Base-by-base conservation (phyloP, 495 filamentous ascomycete species). In the Cercophora sp. region DNA sequence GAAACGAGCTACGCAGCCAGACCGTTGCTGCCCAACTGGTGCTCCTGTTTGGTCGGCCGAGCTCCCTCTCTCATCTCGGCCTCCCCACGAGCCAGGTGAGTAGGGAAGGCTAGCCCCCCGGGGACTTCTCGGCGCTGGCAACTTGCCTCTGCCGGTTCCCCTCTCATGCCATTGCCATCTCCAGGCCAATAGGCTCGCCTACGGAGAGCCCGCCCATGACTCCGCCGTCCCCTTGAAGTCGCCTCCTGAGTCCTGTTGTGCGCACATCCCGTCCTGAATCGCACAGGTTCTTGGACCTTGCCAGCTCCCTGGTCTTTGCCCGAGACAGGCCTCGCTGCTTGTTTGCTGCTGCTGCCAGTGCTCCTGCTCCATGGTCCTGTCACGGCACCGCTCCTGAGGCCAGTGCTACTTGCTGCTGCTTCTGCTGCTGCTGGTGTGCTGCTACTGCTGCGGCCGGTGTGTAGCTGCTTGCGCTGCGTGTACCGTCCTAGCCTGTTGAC, bases 1-100 rank as follows among this genome's bases (percentile, higher is more conserved):
- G 19, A 3, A 10, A 19, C 29, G 8, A 32, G 29, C 29, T 32
- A 13, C 26, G 24, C 47, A 24, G 9, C 16, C 23, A 5, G n/a
- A 37, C 42, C 23, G 51, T 67, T 67, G 64, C 64, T 67, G 64
- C 64, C 64, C 64, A 63, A 67, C 62, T 57, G 26, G 19, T 15
- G 31, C 23, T 24, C 48, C 44, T 55, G 52, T 48, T 60, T 54
- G 51, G 40, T 31, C 42, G 22, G 18, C 40, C 40, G 19, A 23
- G 16, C 8, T 23, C 6, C 18, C 40, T 23, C 18, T n/a, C 8
- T 25, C 37, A 19, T 5, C 4, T 37, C 34, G 11, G 18, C 4
- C 37, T 31, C 29, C 11, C 9, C 34, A 39, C 47, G 31, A 50
- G 27, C 44, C 42, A 60, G 46, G 52, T 58, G 54, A 59, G 54